phyloP scores from a whole-genome alignment of 2,329 filamentous ascomycete genomes.

The Arthrobotrys conoides region DNA sequence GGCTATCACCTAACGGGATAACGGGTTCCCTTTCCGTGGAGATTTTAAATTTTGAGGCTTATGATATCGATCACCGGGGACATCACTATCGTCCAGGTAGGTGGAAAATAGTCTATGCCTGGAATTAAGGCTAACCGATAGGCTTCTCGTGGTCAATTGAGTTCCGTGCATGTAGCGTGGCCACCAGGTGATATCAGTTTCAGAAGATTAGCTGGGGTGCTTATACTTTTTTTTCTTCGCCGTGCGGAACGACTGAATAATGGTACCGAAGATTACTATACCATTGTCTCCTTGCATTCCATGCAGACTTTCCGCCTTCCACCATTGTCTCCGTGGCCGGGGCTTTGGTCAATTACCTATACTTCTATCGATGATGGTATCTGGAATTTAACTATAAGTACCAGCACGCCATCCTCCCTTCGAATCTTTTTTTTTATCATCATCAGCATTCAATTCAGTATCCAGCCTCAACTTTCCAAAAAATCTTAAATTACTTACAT shows the following conservation, averaged over 20 bases:
- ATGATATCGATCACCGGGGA: conserved; percentile 1
- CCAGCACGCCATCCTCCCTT: conserved; percentile 19
- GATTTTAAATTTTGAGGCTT: not conserved
- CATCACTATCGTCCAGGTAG: not conserved
- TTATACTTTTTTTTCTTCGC: conserved; percentile 1
- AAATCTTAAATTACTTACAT: conserved; percentile 7
- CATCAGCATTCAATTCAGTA: conserved; percentile 24
- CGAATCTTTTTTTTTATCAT: conserved; percentile 2
- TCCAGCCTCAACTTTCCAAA: conserved; percentile 20
- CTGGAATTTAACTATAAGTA: conserved; percentile 5
- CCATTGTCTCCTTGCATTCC: conserved; percentile 16
- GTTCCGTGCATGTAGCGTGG: not conserved
- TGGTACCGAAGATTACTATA: conserved; percentile 32
- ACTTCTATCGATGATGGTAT: conserved; percentile 9
- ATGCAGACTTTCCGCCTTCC: conserved; percentile 4
- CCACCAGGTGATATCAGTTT: not conserved
- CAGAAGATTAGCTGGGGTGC: not conserved
- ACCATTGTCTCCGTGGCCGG: conserved; percentile 8
- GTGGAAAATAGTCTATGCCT: not conserved
- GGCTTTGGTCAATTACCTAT: not conserved
- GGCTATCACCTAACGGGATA: conserved; percentile 14
- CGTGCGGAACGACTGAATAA: conserved; percentile 18
- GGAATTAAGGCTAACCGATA: not conserved
- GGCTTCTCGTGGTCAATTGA: not conserved
- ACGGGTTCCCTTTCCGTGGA: conserved; percentile 16